Conservation (phyloP, 176 grass and related monocot species). For the Guadua angustifolia region DNA sequence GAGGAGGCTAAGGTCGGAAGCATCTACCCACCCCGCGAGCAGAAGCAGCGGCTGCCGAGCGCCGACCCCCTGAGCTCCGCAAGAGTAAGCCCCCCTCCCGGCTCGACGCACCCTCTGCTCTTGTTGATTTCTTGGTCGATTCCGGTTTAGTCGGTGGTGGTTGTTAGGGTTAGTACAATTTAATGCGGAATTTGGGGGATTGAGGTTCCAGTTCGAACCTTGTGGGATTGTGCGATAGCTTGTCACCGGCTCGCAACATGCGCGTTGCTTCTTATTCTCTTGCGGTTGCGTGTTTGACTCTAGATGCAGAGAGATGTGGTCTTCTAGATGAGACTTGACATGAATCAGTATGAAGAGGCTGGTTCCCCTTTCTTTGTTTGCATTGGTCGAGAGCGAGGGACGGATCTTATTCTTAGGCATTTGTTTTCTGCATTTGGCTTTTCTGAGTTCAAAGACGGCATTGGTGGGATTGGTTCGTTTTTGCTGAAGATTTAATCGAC, state of each 20-base stretch:
- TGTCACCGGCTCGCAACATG: background rate
- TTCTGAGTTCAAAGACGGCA: background rate
- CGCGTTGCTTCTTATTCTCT: background rate
- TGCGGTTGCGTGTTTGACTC: background rate
- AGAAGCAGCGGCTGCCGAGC: constrained; percentile 1
- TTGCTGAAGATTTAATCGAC: background rate
- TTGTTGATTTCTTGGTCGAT: background rate
- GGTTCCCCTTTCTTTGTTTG: background rate
- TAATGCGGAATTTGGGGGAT: background rate
- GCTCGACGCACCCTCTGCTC: background rate
- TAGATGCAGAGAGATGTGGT: constrained; percentile 9
- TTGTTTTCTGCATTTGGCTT: background rate
- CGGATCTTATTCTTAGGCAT: background rate
- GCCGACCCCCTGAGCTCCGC: background rate
- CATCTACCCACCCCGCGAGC: background rate
- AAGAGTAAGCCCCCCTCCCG: background rate
- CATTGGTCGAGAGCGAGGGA: background rate
- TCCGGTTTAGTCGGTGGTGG: background rate
- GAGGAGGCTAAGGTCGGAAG: background rate
- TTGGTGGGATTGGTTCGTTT: background rate
- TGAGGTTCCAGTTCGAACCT: background rate
- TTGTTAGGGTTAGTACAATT: background rate
- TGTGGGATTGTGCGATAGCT: background rate
- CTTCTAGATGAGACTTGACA: background rate
- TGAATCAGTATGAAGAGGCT: background rate